A percentile compares a stretch with the other conserved stretches of the same genome.
These are phyloP conservation scores for Aspergillus sp. DNA, from an alignment of 2,329 filamentous ascomycete species.

Conservation along the genomic window DNA sequence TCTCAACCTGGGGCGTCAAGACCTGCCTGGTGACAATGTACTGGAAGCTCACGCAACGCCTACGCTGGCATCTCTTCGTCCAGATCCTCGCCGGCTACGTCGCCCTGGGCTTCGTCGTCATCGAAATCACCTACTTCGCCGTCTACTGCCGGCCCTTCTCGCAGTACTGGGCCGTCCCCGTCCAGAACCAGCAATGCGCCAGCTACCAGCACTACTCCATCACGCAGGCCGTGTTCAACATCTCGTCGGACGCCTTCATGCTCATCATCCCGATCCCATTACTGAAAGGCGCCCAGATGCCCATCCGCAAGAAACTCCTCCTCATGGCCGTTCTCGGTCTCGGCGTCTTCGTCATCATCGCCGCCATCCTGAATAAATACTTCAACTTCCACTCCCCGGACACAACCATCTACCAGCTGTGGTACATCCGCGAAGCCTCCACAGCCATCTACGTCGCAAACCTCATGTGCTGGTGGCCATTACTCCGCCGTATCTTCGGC, in stretches of 20 bases:
- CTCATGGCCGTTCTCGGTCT: conserved; percentile 38
- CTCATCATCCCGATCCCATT: conserved; percentile 41
- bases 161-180: conserved; percentile 52
- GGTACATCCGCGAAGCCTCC: conserved; percentile 46
- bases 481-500: conserved; percentile 30
- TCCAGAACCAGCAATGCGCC: conserved; percentile 40
- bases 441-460: conserved; percentile 51
- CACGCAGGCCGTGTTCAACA: conserved; percentile 47
- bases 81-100: conserved; percentile 36
- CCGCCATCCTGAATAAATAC: conserved; percentile 51
- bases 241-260: conserved; percentile 42
- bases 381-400: conserved; percentile 41
- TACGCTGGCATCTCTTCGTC: conserved; percentile 4
- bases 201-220: conserved; percentile 44
- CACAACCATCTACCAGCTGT: conserved; percentile 41
- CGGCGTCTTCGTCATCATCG: conserved; percentile 35
- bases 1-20: conserved; percentile 10
- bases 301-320: conserved; percentile 33
- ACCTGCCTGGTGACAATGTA: conserved; percentile 6
- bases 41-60: conserved; percentile 6
- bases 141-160: conserved; percentile 52
- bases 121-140: conserved; percentile 50
- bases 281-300: conserved; percentile 36
- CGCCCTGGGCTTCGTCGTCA: conserved; percentile 45
- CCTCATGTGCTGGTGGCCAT: conserved; percentile 37